Base-by-base conservation (phyloP, 2,329 filamentous ascomycete species). In the Cladorrhinum sp. region DNA sequence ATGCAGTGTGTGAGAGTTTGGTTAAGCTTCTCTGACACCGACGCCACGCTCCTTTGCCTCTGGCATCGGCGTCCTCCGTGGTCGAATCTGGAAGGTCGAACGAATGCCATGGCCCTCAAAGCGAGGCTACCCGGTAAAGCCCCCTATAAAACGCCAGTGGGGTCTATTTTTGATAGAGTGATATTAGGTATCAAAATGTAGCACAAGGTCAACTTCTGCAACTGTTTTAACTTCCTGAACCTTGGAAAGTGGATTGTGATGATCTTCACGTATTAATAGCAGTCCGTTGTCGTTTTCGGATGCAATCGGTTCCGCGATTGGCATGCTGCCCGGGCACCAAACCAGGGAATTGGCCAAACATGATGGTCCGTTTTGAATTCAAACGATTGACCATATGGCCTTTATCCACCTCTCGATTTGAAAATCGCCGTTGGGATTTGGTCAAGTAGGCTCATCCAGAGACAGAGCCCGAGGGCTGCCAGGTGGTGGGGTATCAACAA, bases 11-110 rank as follows among this genome's bases (percentile, higher is more conserved):
- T 26, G 26, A 46, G n/a, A 50, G 36, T 48, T 36, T 62, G 55
- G 62, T 57, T 30, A 56, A 58, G 52, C 52, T 28, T 57, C 28
- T 53, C 54, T 24, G 56, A 30, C 53, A 50, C 54, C 55, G 57
- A 61, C 62, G 59, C 59, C 58, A 52, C 50, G n/a, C 33, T 36
- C 49, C 53, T 60, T 33, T 42, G 55, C 18, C 42, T 46, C 18
- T 46, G 57, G 50, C 33, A 42, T 28, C 46, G 50, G 39, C 54
- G 23, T 4, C 12, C 24, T 46, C 54, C 54, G 54, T 48, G 54
- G 36, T 57, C 54, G n/a, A 49, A 57, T 48, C 12, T 26, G 54
- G 54, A 57, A 57, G 54, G 54, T 57, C 42, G n/a, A 46, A 46
- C 6, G 6, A 20, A 46, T 18, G 42, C n/a, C 42, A 42, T 14